phyloP scores from a whole-genome alignment of 768 basidiomycete species.

The Leccinum arenicola region DNA sequence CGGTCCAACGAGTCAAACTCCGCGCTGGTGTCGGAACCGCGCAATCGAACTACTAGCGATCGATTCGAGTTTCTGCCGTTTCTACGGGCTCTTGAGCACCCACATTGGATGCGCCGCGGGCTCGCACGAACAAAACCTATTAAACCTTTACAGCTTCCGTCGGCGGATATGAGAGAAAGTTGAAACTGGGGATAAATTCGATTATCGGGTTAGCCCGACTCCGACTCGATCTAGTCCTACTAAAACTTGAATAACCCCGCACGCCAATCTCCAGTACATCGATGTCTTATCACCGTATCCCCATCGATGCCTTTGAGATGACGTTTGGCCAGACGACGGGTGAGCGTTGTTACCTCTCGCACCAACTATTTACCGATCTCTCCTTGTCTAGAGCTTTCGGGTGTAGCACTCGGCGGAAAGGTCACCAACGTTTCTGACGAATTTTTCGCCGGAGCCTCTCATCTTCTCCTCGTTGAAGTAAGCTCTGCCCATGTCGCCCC shows the following conservation, averaged over 20 bases:
- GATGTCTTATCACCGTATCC: slow-evolving; percentile 43
- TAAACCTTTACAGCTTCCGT: not conserved
- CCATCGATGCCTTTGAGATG: slow-evolving; percentile 45
- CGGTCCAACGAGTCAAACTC: too few relatives aligned
- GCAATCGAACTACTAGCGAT: not conserved
- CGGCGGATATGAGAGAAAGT: not conserved
- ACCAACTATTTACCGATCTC: not conserved
- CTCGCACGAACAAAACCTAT: not conserved
- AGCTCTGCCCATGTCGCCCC: slow-evolving; percentile 14
- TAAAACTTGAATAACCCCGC: too few relatives aligned
- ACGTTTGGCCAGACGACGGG: slow-evolving; percentile 53
- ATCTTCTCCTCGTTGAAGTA: slow-evolving; percentile 83
- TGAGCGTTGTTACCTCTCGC: slow-evolving; percentile 20
- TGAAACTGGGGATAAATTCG: not conserved
- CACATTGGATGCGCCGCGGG: not conserved
- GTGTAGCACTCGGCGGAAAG: slow-evolving; percentile 74
- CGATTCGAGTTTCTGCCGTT: not conserved
- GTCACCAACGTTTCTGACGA: slow-evolving; percentile 85
- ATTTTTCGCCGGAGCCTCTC: slow-evolving; percentile 87
- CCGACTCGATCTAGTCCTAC: too few relatives aligned
- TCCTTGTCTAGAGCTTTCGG: slow-evolving; percentile 72
- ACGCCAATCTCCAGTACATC: not conserved
- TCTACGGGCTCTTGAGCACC: not conserved
- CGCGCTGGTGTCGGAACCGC: not conserved
- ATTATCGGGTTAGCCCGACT: not conserved